A percentile compares a stretch with the other conserved stretches of the same genome.
Evolutionary conservation across 257 asterid genomes (phyloP).

Genomic region (Solanum dulcamara): DNA sequence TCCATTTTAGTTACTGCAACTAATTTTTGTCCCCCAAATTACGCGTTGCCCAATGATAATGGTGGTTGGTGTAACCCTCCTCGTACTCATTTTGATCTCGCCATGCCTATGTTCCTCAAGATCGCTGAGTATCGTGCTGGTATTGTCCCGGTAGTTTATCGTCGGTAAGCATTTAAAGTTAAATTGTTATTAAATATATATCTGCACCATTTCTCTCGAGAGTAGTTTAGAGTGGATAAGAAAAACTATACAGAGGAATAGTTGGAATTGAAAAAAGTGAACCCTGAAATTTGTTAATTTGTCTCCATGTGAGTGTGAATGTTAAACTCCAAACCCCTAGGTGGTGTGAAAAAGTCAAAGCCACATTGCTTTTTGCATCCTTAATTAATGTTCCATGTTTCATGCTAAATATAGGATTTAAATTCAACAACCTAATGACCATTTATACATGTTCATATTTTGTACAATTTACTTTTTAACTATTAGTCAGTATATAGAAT

Average conservation of each 20-base stretch:
- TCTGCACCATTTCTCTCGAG: too few species aligned
- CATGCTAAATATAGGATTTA: not conserved
- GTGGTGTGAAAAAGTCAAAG: not conserved
- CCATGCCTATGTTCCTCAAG: conserved; percentile 59
- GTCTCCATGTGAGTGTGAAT: not conserved
- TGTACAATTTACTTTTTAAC: not conserved
- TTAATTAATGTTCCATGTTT: not conserved
- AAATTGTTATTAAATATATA: too few species aligned
- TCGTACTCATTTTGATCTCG: conserved; percentile 48
- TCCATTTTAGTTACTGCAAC: conserved; percentile 49
- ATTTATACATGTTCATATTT: not conserved
- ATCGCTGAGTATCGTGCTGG: conserved; percentile 47
- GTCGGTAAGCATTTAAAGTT: conserved; percentile 31
- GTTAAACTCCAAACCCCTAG: not conserved
- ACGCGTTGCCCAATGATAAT: conserved; percentile 38
- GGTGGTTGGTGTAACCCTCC: conserved; percentile 79
- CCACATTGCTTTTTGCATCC: not conserved
- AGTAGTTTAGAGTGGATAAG: too few species aligned
- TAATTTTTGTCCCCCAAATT: conserved; percentile 55
- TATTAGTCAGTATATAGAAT: too few species aligned
- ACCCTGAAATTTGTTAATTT: too few species aligned
- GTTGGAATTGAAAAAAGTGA: too few species aligned
- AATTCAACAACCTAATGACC: not conserved
- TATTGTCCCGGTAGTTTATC: conserved; percentile 44
- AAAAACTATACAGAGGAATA: too few species aligned